Evolutionary conservation across 208 protist genomes (phyloP).

Genomic region (Paratrypanosoma confusum): DNA sequence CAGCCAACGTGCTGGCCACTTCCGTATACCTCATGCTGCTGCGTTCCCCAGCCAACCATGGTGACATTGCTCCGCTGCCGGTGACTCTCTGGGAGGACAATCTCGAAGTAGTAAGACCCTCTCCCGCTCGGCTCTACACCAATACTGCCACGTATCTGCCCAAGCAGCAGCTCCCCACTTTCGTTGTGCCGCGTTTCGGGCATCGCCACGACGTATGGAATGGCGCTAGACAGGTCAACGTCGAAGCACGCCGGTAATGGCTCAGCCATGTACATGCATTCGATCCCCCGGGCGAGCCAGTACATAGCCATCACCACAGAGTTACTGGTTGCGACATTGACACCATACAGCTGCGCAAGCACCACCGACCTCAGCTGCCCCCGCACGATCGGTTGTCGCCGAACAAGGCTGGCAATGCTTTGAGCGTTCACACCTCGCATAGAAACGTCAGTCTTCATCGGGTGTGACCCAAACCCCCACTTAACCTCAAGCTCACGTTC

Average conservation of each 20-base stretch:
- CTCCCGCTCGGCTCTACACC: conserved; percentile 40
- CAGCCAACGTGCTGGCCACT: conserved; percentile 75
- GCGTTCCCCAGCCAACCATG: conserved; percentile 83
- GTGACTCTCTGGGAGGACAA: conserved; percentile 46
- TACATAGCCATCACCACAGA: conserved; percentile 30
- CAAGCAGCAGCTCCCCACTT: conserved; percentile 57
- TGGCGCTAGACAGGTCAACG: conserved; percentile 16
- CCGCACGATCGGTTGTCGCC: conserved; percentile 29
- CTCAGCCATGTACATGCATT: conserved; percentile 36
- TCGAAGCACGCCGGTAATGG: conserved; percentile 45
- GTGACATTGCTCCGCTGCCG: conserved; percentile 26
- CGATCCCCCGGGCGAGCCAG: conserved; percentile 41
- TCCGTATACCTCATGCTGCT: conserved; percentile 72
- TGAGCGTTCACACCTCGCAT: too few relatives aligned
- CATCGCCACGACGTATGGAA: conserved; percentile 64
- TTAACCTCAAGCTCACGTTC: too few relatives aligned
- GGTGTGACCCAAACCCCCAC: too few relatives aligned
- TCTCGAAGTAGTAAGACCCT: conserved; percentile 72
- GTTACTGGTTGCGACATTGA: conserved; percentile 20
- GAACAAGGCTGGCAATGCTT: too few relatives aligned
- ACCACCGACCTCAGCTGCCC: conserved; percentile 55
- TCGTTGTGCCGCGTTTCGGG: conserved; percentile 60
- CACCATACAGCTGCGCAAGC: conserved; percentile 45
- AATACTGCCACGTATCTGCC: conserved; percentile 78
- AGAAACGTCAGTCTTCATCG: too few relatives aligned